Evolutionary conservation across 2,329 filamentous ascomycete species (phyloP), one percentile per base, ranked within the genome.

Genomic region (Trichoderma atrobrunneum): DNA sequence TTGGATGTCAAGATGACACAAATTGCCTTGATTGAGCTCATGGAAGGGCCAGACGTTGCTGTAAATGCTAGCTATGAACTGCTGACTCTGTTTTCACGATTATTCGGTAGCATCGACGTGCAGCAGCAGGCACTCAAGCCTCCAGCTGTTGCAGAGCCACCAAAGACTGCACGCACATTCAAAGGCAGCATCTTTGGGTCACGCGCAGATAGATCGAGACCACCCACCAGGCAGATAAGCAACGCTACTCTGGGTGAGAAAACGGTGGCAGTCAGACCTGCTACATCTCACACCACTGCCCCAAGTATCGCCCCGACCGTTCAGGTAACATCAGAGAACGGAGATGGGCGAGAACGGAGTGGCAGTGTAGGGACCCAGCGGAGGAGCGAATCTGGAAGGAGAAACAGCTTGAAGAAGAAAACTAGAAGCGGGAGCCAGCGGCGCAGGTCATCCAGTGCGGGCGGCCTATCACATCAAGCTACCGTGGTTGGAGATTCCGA

Each of bases 1-100:
- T 83, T 99, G n/a, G 93, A 98, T 80, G 90, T 98, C 73, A 97
- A 97, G 81, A 97, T 98, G 89, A 98, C 95, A 12, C 95, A 98
- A 78, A 85, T 99, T 73, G 88, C 92, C 5, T 87, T 99, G 24
- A 82, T 96, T 4, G 95, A 98, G 81, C 84, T 96, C 18, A 84
- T 93, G 4, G 94, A 98, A 79, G 94, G 94, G 1, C 90, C 94
- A 0, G 91, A 93, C 72, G 89, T 91, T 71, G 95, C 96, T 21
- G 93, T 98, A 65, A 97, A 97, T 78, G 91, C 92, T 73, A 95
- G 93, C 78, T 90, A 93, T 75, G 94, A 98, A 80, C 85, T 99
- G 51, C 84, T 99, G 24, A 90, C 90, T 18, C 85, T 98, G 1
- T 99, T 96, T 78, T 88, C 90, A 3, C 88, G 92, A 74, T 85